Percentiles rank a stretch among this genome's conserved stretches.
Evolutionary conservation across 1,284 basidiomycete genomes (phyloP).

Genomic region (Papiliotrema fonsecae): DNA sequence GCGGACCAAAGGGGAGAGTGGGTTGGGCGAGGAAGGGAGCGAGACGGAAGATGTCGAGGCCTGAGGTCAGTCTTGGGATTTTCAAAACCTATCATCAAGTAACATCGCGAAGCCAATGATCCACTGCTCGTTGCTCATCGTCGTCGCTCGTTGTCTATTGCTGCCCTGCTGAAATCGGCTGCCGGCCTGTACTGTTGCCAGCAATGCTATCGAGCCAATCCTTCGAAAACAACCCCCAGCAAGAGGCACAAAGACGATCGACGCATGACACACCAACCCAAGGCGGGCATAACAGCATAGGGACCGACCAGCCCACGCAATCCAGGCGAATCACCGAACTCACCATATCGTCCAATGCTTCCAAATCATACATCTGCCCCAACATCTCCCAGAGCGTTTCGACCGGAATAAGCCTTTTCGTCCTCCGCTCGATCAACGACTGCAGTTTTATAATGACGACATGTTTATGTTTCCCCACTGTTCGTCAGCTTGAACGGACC

Average conservation of each 20-base stretch:
- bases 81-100: not conserved
- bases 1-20: conserved; percentile 9
- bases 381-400: conserved; percentile 71
- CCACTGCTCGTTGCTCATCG: not conserved
- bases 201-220: too few species aligned
- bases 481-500: not conserved
- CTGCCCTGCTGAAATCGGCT: too few species aligned
- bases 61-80: conserved; percentile 1
- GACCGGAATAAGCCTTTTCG: conserved; percentile 50
- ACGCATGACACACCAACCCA: too few species aligned
- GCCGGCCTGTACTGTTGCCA: too few species aligned
- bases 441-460: conserved; percentile 37
- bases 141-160: too few species aligned
- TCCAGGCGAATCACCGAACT: too few species aligned
- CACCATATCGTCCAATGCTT: conserved; percentile 68
- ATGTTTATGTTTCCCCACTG: conserved; percentile 39
- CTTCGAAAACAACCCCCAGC: too few species aligned
- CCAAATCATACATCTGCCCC: conserved; percentile 65
- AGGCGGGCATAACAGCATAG: too few species aligned
- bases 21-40: conserved; percentile 11
- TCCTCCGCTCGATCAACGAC: conserved; percentile 27
- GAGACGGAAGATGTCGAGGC: conserved; percentile 10
- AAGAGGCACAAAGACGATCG: too few species aligned
- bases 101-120: not conserved
- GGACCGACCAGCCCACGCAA: too few species aligned